These are phyloP conservation scores for Blastocystis sp. DNA, from an alignment of 352 stramenopile genomes.

Conservation along the genomic window DNA sequence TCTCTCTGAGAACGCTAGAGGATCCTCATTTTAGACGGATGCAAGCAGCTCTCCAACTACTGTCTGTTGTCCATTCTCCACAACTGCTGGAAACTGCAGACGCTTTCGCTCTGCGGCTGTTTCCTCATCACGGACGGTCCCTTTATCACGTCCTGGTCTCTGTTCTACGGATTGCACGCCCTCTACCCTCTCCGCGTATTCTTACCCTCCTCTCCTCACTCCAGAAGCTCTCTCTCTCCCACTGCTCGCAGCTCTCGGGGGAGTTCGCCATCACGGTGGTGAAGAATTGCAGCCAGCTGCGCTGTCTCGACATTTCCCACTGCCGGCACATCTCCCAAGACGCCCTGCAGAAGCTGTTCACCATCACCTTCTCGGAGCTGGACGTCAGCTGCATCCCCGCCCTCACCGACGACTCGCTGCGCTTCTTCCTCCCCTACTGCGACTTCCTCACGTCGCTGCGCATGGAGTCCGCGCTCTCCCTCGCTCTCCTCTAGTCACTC, in stretches of 20 bases:
- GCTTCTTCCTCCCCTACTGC: neutral
- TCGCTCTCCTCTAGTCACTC: neutral
- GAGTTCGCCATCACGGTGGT: constrained; percentile 16
- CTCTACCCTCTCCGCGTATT: constrained; percentile 33
- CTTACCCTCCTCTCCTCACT: no score
- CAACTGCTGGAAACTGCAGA: constrained; percentile 52
- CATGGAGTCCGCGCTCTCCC: neutral
- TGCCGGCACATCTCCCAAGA: constrained; percentile 42
- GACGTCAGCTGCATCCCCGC: constrained; percentile 37
- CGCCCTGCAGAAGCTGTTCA: constrained; percentile 25
- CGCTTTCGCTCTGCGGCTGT: constrained; percentile 7
- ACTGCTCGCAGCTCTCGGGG: constrained; percentile 30
- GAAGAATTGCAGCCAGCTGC: constrained; percentile 46
- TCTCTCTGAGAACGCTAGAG: neutral
- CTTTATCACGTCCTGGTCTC: constrained; percentile 43
- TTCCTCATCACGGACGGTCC: constrained; percentile 48
- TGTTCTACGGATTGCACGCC: constrained; percentile 53
- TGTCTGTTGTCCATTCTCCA: constrained; percentile 37
- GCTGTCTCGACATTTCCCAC: constrained; percentile 40
- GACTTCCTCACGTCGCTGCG: neutral
- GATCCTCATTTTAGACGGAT: constrained; percentile 25
- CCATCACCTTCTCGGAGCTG: constrained; percentile 1
- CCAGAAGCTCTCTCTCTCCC: constrained; percentile 41
- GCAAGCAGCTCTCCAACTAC: constrained; percentile 43
- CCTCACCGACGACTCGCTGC: neutral